These are phyloP conservation scores for Mucor piriformis DNA, from an alignment of 371 early-diverging fungal species.

Conservation along the genomic window DNA sequence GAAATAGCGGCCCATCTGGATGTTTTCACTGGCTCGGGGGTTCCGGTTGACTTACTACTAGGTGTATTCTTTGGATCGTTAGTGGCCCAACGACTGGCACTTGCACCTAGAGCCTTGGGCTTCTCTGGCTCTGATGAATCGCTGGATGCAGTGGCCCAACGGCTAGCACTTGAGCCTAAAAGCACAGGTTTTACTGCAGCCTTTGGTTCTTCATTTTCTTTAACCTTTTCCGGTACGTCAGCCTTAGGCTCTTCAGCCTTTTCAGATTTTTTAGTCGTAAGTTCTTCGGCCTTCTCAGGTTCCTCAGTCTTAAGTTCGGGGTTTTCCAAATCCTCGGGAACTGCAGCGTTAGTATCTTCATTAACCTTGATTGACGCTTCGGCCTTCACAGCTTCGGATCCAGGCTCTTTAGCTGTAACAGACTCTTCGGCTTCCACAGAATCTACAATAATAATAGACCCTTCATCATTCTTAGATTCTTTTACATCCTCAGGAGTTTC, in stretches of 20 bases:
- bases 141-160: slow-evolving; percentile 10
- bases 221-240: too few relatives aligned
- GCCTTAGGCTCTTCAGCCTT: background rate
- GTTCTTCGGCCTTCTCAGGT: background rate
- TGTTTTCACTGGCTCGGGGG: too few relatives aligned
- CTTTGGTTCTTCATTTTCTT: background rate
- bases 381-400: too few relatives aligned
- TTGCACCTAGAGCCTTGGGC: background rate
- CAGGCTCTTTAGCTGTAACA: too few relatives aligned
- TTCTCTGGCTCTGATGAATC: background rate
- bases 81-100: too few relatives aligned
- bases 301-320: too few relatives aligned
- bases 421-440: background rate
- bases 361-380: background rate
- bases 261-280: background rate
- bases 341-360: too few relatives aligned
- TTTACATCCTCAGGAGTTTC: background rate
- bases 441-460: background rate
- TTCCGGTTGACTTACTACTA: too few relatives aligned
- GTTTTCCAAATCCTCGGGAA: background rate
- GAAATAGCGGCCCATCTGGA: background rate
- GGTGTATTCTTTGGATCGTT: background rate
- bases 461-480: background rate
- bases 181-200: background rate
- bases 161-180: slow-evolving; percentile 1